Base-by-base conservation (phyloP, 2,329 filamentous ascomycete genomes). In the Coleophoma cylindrospora region DNA sequence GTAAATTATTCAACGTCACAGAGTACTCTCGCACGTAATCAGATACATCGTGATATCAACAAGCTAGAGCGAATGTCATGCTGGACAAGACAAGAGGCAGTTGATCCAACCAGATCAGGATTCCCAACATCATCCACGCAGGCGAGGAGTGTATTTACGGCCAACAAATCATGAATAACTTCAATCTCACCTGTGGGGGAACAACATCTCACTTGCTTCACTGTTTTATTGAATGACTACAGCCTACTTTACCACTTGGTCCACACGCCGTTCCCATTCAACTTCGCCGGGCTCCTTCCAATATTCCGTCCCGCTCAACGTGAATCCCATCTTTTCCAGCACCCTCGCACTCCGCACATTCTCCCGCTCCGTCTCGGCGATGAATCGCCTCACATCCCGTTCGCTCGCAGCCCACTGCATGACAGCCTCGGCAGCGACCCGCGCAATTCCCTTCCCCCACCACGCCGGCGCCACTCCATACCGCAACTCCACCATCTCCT, bases 401-500 rank as follows among this genome's bases (percentile, higher is more conserved):
- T 56, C 53, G 14, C 45, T 15, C 12, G 53, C 43, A 3, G 56
- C 50, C 61, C 61, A 64, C 13, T 49, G 38, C 54, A 63, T 61
- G 4, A 61, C 40, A 1, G 53, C 56, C 19, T 56, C 50, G 0
- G 59, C 50, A 1, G 61, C 61, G 36, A 56, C 54, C 36, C 54
- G 57, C 7, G 56, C 60, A 21, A 63, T 45, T 11, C 61, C 59
- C n/a, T 45, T 41, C 0, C 61, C 61, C 61, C 61, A 63, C 32
- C 49, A 50, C 21, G 51, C 34, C 1, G 56, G 55, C 6, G 57
- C 51, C 6, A 63, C 40, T 3, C 61, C 61, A 45, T 62, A 64
- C 3, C 61, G 51, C 4, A 64, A 11, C 48, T 64, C 61, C 8
- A 63, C 51, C 60, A 63, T 64, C 43, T 64, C 54, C 9, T 44